Percentiles rank a stretch among this genome's conserved stretches.
Evolutionary conservation across 1,284 basidiomycete species (phyloP).

Genomic region (Sphagnurus paluster): DNA sequence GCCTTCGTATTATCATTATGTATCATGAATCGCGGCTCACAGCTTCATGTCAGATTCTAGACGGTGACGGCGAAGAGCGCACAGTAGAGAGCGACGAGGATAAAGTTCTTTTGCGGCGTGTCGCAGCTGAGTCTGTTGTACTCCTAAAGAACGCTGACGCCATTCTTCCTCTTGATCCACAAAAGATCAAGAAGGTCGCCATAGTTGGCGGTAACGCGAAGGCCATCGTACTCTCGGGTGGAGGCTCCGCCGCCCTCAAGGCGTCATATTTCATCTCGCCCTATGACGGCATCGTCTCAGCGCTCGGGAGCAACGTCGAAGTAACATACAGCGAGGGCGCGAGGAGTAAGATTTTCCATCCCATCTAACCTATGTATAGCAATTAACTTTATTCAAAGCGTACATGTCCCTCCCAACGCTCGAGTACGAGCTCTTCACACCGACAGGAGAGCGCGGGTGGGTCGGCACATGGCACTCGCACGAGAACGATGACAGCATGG

Average conservation of each 20-base stretch:
- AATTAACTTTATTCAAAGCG: constrained; percentile 36
- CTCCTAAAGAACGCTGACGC: constrained; percentile 69
- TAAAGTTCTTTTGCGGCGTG: constrained; percentile 58
- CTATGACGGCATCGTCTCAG: constrained; percentile 65
- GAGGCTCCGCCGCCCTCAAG: constrained; percentile 74
- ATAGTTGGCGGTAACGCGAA: constrained; percentile 80
- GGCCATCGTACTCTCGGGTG: constrained; percentile 66
- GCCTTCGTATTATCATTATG: constrained; percentile 17
- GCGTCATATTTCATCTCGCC: constrained; percentile 74
- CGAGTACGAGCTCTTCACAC: constrained; percentile 61
- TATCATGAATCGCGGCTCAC: background rate
- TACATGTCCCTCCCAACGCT: constrained; percentile 63
- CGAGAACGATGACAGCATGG: constrained; percentile 56
- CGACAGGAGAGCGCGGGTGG: constrained; percentile 63
- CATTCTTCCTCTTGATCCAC: constrained; percentile 53
- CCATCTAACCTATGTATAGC: background rate
- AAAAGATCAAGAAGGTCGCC: constrained; percentile 62
- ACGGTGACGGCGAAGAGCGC: constrained; percentile 65
- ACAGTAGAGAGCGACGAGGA: constrained; percentile 61
- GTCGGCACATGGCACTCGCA: constrained; percentile 61
- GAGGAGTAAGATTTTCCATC: constrained; percentile 37
- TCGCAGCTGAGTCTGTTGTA: constrained; percentile 70
- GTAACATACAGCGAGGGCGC: constrained; percentile 67
- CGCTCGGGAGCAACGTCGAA: constrained; percentile 48
- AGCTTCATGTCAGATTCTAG: constrained; percentile 46